Evolutionary conservation across 129 eudicot genomes (phyloP).

Genomic region (Escallonia herrerae): DNA sequence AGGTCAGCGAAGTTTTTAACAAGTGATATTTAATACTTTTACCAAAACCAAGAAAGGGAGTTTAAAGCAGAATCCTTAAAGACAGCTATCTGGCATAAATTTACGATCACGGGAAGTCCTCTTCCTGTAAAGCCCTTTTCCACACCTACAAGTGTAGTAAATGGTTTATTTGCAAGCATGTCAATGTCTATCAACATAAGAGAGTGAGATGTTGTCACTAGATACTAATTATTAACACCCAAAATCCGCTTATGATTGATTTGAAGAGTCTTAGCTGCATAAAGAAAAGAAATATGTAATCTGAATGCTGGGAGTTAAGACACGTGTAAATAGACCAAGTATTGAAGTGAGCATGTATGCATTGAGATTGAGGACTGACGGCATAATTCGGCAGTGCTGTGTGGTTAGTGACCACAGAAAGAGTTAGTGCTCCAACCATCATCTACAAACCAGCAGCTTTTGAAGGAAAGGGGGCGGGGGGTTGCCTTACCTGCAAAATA

Average conservation of each 20-base stretch:
- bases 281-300: neutral
- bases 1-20: no score
- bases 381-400: conserved; percentile 28
- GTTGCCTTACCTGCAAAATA: conserved; percentile 15
- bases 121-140: neutral
- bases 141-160: no score
- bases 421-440: conserved; percentile 37
- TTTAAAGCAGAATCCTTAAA: no score
- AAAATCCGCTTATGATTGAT: neutral
- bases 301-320: neutral
- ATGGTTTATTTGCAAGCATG: neutral
- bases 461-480: neutral
- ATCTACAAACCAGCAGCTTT: conserved; percentile 11
- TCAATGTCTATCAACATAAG: neutral
- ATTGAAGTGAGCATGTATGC: neutral
- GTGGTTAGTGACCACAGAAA: conserved; percentile 22
- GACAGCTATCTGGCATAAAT: no score
- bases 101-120: no score
- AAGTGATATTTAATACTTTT: no score
- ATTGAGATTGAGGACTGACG: conserved; percentile 9
- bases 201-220: neutral
- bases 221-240: neutral
- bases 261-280: neutral
- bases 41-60: no score
- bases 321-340: neutral